phyloP scores from a whole-genome alignment of 2,329 filamentous ascomycete species.

The Fusarium incarnatum region DNA sequence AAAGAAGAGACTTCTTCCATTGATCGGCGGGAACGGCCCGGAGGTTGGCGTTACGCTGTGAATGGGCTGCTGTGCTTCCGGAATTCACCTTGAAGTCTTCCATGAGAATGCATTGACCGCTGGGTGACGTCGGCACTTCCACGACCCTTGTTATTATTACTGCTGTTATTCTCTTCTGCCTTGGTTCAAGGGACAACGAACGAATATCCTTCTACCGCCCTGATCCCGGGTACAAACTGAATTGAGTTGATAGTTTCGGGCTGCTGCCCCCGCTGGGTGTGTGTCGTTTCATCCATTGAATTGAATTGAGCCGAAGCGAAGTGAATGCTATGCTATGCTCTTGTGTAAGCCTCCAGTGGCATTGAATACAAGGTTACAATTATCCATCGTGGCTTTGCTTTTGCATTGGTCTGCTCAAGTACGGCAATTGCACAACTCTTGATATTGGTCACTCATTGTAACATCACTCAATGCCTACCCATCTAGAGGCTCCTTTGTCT shows the following conservation, averaged over 20 bases:
- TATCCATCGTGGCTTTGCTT: constrained; percentile 28
- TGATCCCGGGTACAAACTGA: not conserved
- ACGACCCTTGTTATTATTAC: not conserved
- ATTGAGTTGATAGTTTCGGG: constrained; percentile 12
- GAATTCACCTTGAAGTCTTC: constrained; percentile 12
- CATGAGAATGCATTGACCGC: constrained; percentile 2
- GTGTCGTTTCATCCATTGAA: constrained; percentile 1
- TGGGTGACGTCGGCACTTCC: constrained; percentile 31
- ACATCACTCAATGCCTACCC: not conserved
- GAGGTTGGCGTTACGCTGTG: constrained; percentile 18
- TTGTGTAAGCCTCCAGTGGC: constrained; percentile 8
- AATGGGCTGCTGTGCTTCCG: constrained; percentile 7
- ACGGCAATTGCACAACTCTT: constrained; percentile 33
- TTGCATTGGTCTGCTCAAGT: constrained; percentile 5
- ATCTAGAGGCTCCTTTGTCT: constrained; percentile 2
- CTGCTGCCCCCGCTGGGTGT: constrained; percentile 25
- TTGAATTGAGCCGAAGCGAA: not conserved
- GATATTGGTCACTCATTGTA: constrained; percentile 13
- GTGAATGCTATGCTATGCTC: not conserved
- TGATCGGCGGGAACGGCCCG: constrained; percentile 35
- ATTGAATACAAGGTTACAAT: constrained; percentile 10
- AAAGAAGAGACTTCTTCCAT: constrained; percentile 19
- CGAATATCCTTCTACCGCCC: not conserved
- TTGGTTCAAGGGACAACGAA: constrained; percentile 17
- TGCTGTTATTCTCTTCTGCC: not conserved